Evolutionary conservation across 202 grass and related monocot genomes (phyloP).

Genomic region (Miscanthus sacchariflorus): DNA sequence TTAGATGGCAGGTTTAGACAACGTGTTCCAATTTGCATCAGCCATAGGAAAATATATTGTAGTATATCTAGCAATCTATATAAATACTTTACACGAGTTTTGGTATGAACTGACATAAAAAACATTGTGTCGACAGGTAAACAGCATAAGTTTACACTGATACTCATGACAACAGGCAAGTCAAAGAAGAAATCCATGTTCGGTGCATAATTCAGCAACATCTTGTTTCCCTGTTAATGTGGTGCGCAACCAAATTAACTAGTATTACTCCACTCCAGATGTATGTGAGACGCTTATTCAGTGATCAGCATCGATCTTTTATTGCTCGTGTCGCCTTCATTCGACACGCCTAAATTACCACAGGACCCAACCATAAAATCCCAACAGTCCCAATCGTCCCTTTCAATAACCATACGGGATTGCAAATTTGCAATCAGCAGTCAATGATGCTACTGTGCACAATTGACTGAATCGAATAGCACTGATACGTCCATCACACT

Average conservation of each 20-base stretch:
- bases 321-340: slow-evolving; percentile 12
- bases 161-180: not conserved
- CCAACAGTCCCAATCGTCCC: not conserved
- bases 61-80: not conserved
- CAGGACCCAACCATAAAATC: not conserved
- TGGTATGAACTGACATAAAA: no score
- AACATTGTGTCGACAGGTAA: not conserved
- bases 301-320: slow-evolving; percentile 14
- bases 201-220: not conserved
- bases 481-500: not conserved
- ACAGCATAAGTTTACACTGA: not conserved
- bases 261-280: not conserved
- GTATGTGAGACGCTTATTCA: slow-evolving; percentile 18
- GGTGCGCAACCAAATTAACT: not conserved
- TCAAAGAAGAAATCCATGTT: not conserved
- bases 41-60: not conserved
- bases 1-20: not conserved
- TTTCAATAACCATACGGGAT: not conserved
- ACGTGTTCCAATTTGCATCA: not conserved
- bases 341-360: not conserved
- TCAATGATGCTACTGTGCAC: not conserved
- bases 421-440: slow-evolving; percentile 12
- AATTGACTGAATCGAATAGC: not conserved
- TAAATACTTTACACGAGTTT: not conserved
- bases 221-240: not conserved